Percentiles rank a stretch among this genome's conserved stretches.
These are phyloP conservation scores for Tetraselmis striata DNA, from an alignment of 139 green algal genomes.

Conservation along the genomic window DNA sequence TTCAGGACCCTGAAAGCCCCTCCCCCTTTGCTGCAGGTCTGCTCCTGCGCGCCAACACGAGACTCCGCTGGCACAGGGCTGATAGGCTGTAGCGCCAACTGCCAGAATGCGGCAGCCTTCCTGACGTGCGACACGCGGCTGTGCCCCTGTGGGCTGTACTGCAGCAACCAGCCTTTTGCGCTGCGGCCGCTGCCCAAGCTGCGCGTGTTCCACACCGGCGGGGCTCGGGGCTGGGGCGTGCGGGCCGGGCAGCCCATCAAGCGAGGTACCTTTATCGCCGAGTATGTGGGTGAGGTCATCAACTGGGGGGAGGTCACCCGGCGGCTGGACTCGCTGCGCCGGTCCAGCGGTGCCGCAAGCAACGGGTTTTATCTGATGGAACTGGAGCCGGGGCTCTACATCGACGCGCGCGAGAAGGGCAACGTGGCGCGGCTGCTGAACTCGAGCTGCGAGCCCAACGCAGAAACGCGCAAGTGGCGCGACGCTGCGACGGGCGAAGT, in stretches of 20 bases:
- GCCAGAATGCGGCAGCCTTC: slow-evolving; percentile 60
- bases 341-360: slow-evolving; percentile 38
- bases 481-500: slow-evolving; percentile 47
- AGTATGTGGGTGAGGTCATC: slow-evolving; percentile 77
- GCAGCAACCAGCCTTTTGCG: slow-evolving; percentile 74
- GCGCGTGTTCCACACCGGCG: slow-evolving; percentile 67
- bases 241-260: slow-evolving; percentile 36
- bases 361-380: slow-evolving; percentile 84
- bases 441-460: slow-evolving; percentile 81
- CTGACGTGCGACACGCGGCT: slow-evolving; percentile 66
- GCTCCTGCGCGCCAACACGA: neutral
- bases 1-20: no score
- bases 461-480: slow-evolving; percentile 82
- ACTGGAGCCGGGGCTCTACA: slow-evolving; percentile 59
- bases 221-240: slow-evolving; percentile 67
- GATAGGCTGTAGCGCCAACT: slow-evolving; percentile 46
- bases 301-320: slow-evolving; percentile 39
- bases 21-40: neutral
- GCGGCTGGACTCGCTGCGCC: slow-evolving; percentile 55
- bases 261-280: slow-evolving; percentile 66
- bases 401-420: slow-evolving; percentile 71
- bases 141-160: slow-evolving; percentile 67
- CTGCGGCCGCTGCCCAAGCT: slow-evolving; percentile 45
- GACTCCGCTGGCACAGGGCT: neutral
- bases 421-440: slow-evolving; percentile 78